Evolutionary conservation across 1,284 basidiomycete genomes (phyloP), one percentile per base, ranked within the genome.

Genomic region (Afroboletus lepidellus): DNA sequence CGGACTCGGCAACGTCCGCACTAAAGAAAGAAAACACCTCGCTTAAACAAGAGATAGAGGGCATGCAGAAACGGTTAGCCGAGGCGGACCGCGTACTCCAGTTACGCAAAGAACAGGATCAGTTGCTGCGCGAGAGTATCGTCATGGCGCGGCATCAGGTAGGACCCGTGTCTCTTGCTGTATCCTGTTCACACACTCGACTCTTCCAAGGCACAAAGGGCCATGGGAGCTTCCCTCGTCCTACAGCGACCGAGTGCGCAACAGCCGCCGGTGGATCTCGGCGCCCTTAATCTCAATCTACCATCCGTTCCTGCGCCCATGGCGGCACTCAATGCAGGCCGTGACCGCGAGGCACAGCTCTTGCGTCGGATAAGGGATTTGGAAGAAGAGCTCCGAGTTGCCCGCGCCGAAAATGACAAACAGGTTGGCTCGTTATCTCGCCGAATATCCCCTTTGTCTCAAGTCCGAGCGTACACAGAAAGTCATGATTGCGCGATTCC

Each of bases 401-500:
- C 86, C 48, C 77, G 80, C 41, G 70, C 70, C n/a, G 90, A 93
- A 58, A 92, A 90, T 60, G 90, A 92, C 66, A 90, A 89, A 70
- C 85, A 91, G 75, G 90, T 89, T 44, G 25, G 84, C 72, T 36
- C 29, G 21, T 36, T 44, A 47, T 45, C 25, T 37, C 46, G 32
- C 46, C 27, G 34, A 25, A 27, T 18, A 46, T 42, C 20, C 20
- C 42, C 20, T 33, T 55, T 53, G 50, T 63, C 50, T 57, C 23
- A 62, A 36, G 43, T 41, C 57, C n/a, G 27, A 51, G 43, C 50
- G 41, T 53, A 54, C 55, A 57, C 71, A 94, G 90, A 87, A 86
- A 81, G 77, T 80, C 15, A 88, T 92, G 78, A 87, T 93, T 57
- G 77, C 80, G 16, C 89, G 90, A 63, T 94, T 92, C 73, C 83